Evolutionary conservation across 257 asterid genomes (phyloP), one percentile per base, ranked within the genome.

Genomic region (Nicotiana noctiflora): DNA sequence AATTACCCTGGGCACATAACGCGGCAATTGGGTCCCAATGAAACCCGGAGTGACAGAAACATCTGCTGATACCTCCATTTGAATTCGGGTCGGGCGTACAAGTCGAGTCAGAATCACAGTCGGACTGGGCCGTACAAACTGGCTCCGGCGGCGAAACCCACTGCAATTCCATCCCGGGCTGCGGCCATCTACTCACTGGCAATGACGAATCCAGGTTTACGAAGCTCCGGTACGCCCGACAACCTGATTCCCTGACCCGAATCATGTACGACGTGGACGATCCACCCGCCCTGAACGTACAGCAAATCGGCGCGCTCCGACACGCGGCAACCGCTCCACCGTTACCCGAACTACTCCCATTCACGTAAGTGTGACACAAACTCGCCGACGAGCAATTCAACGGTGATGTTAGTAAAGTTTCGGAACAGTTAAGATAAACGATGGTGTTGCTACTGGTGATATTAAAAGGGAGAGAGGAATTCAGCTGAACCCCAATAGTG

Each of bases 391-490:
- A 79, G 81, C 98, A 95, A 81, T 93, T 76, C 9, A 95, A 81
- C 4, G 93, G 99, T 3, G 97, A 87, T 0, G 12, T 74, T 63
- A 89, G 63, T 12, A 87, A 6, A 2, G 0, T 0, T 14, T 40
- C 18, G 15, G 90, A 3, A 79, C 98, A 94, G 80, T 94, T 94
- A 19, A 94, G 89, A 91, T 80, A 91, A 57, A 94, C 21, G 37
- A 94, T 86, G 18, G 98, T 94, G 92, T 93, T 94, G 83, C 96
- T 89, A 79, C 93, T 77, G 52, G 98, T 91, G 81, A 94, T 90
- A 87, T 93, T 94, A 90, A 94, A 94, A 40, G 98, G 98, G 2
- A 89, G 84, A 25, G 93, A 34, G 8, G 86, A 18, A 88, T 86
- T 81, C 63, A 95, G 94, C 88, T 90, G 97, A 81, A 95, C 81